Evolutionary conservation across 139 green algal species (phyloP), one percentile per base, ranked within the genome.

Genomic region (Mychonastes homosphaera): DNA sequence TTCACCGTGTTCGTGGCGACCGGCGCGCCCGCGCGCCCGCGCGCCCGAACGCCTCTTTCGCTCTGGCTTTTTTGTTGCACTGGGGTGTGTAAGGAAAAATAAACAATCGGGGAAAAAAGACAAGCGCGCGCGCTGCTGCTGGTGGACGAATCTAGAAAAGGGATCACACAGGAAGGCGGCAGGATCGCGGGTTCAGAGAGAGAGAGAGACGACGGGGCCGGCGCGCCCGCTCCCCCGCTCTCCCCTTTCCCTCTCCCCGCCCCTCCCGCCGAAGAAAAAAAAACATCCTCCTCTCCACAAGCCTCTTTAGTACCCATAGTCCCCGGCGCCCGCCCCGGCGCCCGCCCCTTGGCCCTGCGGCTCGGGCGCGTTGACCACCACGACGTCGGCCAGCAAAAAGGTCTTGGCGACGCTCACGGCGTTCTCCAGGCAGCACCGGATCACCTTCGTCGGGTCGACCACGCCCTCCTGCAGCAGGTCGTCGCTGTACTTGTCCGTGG

Each of bases 371-470:
- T n/a, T n/a, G n/a, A n/a, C n/a, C 9, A 95, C 87, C 2, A 98
- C 82, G 26, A 96, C 90, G 58, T 95, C 87, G 36, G 83, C 88
- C 35, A 87, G 92, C 48, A 99, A 79, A 83, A 99, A 99, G 40
- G 88, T 99, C 68, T 86, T 89, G 27, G 93, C 92, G 13, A 99
- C 93, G 3, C 86, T 96, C 27, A 77, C 79, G 9, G 88, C 79
- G 66, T 99, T 98, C 80, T 98, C 90, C 56, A 99, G 73, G 2
- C 80, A 79, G 74, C 93, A 97, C 24, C 91, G 79, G 28, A 95
- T 78, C 43, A 95, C 65, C 64, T 98, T 98, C 56, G 93, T 90
- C 58, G 93, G 93, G 79, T 99, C 93, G 63, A 99, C 96, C 79
- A 99, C 97, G 65, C 93, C 93, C 10, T 74, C 76, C 55, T 80